These are phyloP conservation scores for Solanum hybrid DNA, from an alignment of 305 asterid genomes.

Conservation along the genomic window DNA sequence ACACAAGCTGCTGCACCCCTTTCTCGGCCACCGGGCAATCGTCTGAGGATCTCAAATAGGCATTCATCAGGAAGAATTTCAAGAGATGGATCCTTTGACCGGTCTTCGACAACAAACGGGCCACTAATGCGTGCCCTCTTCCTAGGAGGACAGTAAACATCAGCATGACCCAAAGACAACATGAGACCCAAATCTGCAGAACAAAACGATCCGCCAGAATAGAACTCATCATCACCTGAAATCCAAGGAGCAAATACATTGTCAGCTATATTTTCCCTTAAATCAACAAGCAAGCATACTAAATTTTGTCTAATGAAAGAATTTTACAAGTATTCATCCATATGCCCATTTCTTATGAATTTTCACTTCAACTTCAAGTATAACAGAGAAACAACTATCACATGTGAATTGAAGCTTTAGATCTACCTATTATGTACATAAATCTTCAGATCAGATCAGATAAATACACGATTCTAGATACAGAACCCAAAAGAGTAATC, in stretches of 20 bases:
- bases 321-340: not conserved
- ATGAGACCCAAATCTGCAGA: constrained; percentile 51
- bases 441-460: not conserved
- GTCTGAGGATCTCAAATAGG: constrained; percentile 72
- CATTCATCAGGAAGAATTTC: constrained; percentile 81
- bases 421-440: not conserved
- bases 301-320: not conserved
- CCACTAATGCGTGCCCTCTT: constrained; percentile 56
- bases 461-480: not conserved
- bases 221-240: constrained; percentile 72
- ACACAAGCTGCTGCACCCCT: constrained; percentile 70
- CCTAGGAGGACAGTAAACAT: constrained; percentile 59
- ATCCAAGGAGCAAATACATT: not conserved
- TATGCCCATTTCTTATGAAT: not conserved
- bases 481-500: not conserved
- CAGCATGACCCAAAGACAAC: constrained; percentile 50
- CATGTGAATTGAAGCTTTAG: not conserved
- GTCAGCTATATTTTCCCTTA: constrained; percentile 3
- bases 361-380: not conserved
- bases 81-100: constrained; percentile 46
- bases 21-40: constrained; percentile 52
- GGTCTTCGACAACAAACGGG: constrained; percentile 29
- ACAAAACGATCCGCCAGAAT: constrained; percentile 27
- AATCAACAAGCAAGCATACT: not conserved
- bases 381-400: not conserved